Evolutionary conservation across 2,329 filamentous ascomycete genomes (phyloP).

Genomic region (Endocalyx cinctus): DNA sequence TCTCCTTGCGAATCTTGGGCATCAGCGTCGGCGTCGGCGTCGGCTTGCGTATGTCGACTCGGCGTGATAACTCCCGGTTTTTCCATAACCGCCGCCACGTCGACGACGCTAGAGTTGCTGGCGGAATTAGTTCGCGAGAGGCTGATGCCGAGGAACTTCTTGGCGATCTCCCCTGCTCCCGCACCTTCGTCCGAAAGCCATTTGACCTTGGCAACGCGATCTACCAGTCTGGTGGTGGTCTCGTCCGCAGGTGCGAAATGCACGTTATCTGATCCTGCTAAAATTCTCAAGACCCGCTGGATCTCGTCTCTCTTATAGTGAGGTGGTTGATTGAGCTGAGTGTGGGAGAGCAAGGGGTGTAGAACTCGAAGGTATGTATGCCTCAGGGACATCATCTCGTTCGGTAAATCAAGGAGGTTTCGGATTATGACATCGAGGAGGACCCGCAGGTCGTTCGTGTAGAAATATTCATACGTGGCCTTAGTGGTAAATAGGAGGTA

Average conservation of each 20-base stretch:
- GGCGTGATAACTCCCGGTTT: slow-evolving; percentile 80
- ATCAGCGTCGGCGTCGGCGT: slow-evolving; percentile 6
- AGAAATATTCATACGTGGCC: slow-evolving; percentile 95
- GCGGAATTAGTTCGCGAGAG: slow-evolving; percentile 60
- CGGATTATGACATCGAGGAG: slow-evolving; percentile 93
- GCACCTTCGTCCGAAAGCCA: slow-evolving; percentile 52
- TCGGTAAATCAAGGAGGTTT: slow-evolving; percentile 91
- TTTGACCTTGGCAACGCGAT: slow-evolving; percentile 67
- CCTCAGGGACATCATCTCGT: slow-evolving; percentile 70
- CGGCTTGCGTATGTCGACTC: slow-evolving; percentile 47
- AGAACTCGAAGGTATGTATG: slow-evolving; percentile 95
- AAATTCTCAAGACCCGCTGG: slow-evolving; percentile 66
- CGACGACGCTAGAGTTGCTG: slow-evolving; percentile 70
- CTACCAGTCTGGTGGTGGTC: slow-evolving; percentile 72
- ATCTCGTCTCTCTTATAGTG: slow-evolving; percentile 92
- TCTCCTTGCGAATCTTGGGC: no score
- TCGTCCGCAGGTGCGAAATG: slow-evolving; percentile 80
- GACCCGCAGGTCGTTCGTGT: slow-evolving; percentile 93
- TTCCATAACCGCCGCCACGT: slow-evolving; percentile 75
- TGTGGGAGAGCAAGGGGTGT: slow-evolving; percentile 85
- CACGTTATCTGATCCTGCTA: slow-evolving; percentile 60
- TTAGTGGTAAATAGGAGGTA: slow-evolving; percentile 93
- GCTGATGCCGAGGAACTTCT: slow-evolving; percentile 65
- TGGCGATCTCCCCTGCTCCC: slow-evolving; percentile 44
- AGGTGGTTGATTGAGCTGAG: slow-evolving; percentile 78